Base-by-base conservation (phyloP, 176 grass and related monocot species). In the Zea luxurians region DNA sequence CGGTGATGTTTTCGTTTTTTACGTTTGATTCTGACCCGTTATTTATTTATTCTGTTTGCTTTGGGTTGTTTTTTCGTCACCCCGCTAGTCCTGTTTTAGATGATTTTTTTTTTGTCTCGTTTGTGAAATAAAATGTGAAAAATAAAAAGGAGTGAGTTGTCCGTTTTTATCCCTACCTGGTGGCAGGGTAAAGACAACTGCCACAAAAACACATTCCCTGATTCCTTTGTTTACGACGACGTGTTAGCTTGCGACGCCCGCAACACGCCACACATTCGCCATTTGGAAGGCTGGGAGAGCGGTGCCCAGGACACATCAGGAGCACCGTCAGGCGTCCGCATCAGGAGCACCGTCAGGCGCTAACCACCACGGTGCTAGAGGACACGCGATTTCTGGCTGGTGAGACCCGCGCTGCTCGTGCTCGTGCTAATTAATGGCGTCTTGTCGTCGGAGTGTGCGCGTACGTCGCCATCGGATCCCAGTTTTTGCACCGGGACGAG, bases 281-380 rank as follows among this genome's bases (percentile, higher is more conserved):
- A 85, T 77, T 73, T 85, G 87, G 82, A 85, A 77, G 82, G 82
- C 13, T 1, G 6, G 0, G 45, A 13, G 78, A 13, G 76, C 68
- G 6, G 12, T 20, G 7, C 16, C 27, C 27, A 27, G 27, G 27
- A 27, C 27, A 27, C 27, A 27, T 27, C 27, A 27, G 27, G 27
- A 27, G 27, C 27, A 27, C 27, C 27, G 27, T 27, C 27, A 27
- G 27, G 27, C 27, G 58, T 83, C 70, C 15, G 80, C 80, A 83
- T 88, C 66, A 76, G 42, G 62, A 76, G 77, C 82, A 58, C 82
- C 87, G 71, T 89, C 78, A 64, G 78, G 20, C 79, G 73, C 79
- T 54, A 78, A 76, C 73, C 1, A 71, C 60, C 66, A 6, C 47
- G 61, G 16, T 48, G 65, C 48, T 77, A 81, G 7, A 60, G 2